A percentile compares a stretch with the other conserved stretches of the same genome.
These are phyloP conservation scores for Arabis alpina DNA, from an alignment of 345 rosid species.

Conservation along the genomic window DNA sequence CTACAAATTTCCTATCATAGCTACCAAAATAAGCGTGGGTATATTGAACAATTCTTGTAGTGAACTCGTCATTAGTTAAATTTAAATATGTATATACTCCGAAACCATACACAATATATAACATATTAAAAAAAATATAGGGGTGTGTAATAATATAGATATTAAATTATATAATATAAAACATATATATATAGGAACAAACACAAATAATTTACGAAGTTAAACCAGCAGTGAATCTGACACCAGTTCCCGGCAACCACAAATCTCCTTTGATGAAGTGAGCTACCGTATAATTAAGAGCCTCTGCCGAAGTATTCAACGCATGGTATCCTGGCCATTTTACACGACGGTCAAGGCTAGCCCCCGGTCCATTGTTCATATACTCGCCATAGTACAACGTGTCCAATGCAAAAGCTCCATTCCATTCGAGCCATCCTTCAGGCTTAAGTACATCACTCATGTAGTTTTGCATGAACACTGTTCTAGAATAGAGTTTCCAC, in stretches of 20 bases:
- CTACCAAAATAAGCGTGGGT: no score
- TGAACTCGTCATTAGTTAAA: no score
- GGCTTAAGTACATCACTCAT: slow-evolving; percentile 57
- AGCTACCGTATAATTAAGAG: slow-evolving; percentile 66
- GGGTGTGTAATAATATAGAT: background rate
- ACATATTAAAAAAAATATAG: background rate
- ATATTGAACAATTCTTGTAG: no score
- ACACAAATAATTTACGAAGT: background rate
- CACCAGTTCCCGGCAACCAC: slow-evolving; percentile 72
- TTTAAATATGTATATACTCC: no score
- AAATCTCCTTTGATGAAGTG: slow-evolving; percentile 69
- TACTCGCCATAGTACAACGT: slow-evolving; percentile 76
- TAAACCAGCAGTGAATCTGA: slow-evolving; percentile 44
- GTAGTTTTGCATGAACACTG: slow-evolving; percentile 74
- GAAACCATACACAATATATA: slow-evolving; percentile 16
- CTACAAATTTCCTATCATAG: no score
- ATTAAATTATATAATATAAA: background rate
- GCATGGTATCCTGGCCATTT: slow-evolving; percentile 81
- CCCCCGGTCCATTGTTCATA: slow-evolving; percentile 68
- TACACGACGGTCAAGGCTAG: slow-evolving; percentile 53
- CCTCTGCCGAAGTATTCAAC: slow-evolving; percentile 50
- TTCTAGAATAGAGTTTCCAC: slow-evolving; percentile 81
- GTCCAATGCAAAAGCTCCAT: slow-evolving; percentile 55
- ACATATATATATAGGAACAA: no score
- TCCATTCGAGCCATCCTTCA: slow-evolving; percentile 88